A percentile compares a stretch with the other conserved stretches of the same genome.
Conservation (phyloP, 192 early-diverging fungal species). For the Coemansia sp. region DNA sequence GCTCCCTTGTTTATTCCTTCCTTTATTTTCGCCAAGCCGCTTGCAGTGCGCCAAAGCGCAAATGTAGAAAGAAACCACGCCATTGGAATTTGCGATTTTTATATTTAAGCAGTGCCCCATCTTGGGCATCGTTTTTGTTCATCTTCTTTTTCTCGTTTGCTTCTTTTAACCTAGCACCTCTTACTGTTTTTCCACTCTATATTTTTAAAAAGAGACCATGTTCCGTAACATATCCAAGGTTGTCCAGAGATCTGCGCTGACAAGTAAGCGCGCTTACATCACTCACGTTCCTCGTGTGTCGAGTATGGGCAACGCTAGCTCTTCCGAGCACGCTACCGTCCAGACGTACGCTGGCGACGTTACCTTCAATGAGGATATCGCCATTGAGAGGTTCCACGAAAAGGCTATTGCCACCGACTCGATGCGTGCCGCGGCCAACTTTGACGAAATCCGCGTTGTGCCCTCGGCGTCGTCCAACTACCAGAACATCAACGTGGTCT, state of each 20-base stretch:
- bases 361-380: constrained; percentile 49
- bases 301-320: constrained; percentile 38
- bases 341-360: constrained; percentile 41
- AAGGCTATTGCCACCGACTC: constrained; percentile 49
- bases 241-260: constrained; percentile 4
- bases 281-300: constrained; percentile 40
- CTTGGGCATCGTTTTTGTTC: background rate
- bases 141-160: background rate
- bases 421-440: constrained; percentile 47
- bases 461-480: constrained; percentile 38
- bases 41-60: background rate
- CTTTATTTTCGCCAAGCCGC: constrained; percentile 2
- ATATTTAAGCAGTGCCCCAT: constrained; percentile 1
- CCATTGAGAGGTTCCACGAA: constrained; percentile 47
- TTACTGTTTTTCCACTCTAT: constrained; percentile 4
- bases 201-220: constrained; percentile 21
- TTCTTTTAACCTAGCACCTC: background rate
- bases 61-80: constrained; percentile 1
- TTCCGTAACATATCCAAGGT: constrained; percentile 17
- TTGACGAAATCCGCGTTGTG: constrained; percentile 39
- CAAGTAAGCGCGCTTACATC: constrained; percentile 18
- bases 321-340: constrained; percentile 27
- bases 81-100: background rate
- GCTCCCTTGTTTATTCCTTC: background rate
- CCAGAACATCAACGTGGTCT: constrained; percentile 40